Percentiles rank a stretch among this genome's conserved stretches.
phyloP scores from a whole-genome alignment of 2,329 filamentous ascomycete genomes.

The Phialemoniopsis sp. region DNA sequence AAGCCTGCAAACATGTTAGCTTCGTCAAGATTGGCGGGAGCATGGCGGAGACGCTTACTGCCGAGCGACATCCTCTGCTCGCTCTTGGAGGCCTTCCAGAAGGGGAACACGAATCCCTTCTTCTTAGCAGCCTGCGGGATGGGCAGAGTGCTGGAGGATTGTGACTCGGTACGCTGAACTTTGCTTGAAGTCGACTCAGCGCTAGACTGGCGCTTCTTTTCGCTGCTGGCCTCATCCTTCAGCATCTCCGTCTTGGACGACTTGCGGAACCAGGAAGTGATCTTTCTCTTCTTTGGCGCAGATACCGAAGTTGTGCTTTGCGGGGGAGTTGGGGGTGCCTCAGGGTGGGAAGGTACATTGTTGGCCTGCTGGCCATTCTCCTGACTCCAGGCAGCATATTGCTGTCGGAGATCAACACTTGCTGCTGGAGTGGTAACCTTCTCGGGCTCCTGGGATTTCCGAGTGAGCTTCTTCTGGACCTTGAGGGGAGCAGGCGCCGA shows the following conservation, averaged over 20 bases:
- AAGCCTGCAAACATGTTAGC: conserved; percentile 15
- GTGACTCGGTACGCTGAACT: conserved; percentile 6
- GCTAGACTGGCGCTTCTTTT: conserved; percentile 8
- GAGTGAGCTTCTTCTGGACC: conserved; percentile 30
- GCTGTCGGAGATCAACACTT: not conserved
- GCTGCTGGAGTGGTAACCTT: conserved; percentile 3
- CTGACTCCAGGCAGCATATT: not conserved
- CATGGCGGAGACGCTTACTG: conserved; percentile 25
- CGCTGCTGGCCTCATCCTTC: conserved; percentile 1
- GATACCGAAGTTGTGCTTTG: not conserved
- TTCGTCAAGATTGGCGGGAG: conserved; percentile 9
- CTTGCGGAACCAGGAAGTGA: conserved; percentile 11
- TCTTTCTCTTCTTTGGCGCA: not conserved
- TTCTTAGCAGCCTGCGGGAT: conserved; percentile 23
- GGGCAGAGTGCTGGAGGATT: conserved; percentile 9
- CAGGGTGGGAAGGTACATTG: no score
- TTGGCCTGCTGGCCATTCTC: not conserved
- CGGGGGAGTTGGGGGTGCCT: no score
- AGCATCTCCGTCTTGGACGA: conserved; percentile 13
- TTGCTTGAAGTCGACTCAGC: conserved; percentile 1
- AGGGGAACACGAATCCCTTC: conserved; percentile 50
- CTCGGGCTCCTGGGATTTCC: conserved; percentile 11
- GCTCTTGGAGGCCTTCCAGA: conserved; percentile 47
- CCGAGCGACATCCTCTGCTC: conserved; percentile 37
- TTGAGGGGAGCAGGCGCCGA: conserved; percentile 31